phyloP scores from a whole-genome alignment of 768 basidiomycete species.

The Rhizopogon roseolus region DNA sequence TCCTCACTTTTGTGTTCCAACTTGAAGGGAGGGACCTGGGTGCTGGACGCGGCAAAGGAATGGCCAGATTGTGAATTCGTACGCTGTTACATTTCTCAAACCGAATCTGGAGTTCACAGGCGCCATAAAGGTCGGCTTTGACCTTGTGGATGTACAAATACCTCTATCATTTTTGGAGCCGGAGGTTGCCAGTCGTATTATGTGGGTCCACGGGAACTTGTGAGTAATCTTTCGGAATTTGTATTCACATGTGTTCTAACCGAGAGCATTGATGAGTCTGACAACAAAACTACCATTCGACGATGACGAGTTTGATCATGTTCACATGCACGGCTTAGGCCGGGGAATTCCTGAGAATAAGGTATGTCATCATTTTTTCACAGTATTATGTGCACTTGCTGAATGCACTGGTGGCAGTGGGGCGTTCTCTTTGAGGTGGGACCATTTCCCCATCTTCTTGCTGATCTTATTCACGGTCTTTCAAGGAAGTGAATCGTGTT shows the following conservation, averaged over 20 bases:
- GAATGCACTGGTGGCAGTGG: conserved; percentile 43
- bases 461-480: conserved; percentile 1
- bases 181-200: conserved; percentile 50
- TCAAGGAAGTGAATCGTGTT: conserved; percentile 68
- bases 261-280: conserved; percentile 36
- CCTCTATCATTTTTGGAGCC: conserved; percentile 47
- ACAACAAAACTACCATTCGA: conserved; percentile 77
- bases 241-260: neutral
- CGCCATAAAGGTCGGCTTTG: conserved; percentile 62
- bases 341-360: conserved; percentile 74
- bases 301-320: conserved; percentile 78
- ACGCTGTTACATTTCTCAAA: conserved; percentile 15
- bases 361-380: conserved; percentile 26
- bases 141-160: conserved; percentile 72
- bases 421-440: conserved; percentile 58
- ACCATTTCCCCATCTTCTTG: neutral
- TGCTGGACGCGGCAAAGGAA: conserved; percentile 66
- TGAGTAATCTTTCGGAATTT: conserved; percentile 26
- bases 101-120: neutral
- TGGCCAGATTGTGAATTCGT: conserved; percentile 68
- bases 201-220: conserved; percentile 80
- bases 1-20: conserved; percentile 1
- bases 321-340: conserved; percentile 65
- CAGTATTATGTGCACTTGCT: conserved; percentile 5
- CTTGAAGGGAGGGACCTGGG: conserved; percentile 60